A percentile compares a stretch with the other conserved stretches of the same genome.
phyloP scores from a whole-genome alignment of 2,329 filamentous ascomycete species.

The Knufia fluminis region DNA sequence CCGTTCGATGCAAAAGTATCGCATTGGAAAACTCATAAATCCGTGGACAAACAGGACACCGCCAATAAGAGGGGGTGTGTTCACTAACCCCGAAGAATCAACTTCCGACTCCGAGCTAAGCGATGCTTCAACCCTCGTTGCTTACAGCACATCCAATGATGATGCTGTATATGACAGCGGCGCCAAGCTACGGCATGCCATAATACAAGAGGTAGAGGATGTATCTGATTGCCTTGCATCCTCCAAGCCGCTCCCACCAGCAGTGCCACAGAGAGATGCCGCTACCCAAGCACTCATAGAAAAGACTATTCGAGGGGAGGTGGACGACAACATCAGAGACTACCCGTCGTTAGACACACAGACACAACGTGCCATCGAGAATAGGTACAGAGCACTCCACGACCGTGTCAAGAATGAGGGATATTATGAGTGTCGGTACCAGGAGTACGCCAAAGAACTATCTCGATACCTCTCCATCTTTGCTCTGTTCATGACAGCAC shows the following conservation, averaged over 20 bases:
- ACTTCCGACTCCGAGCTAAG: constrained; percentile 1
- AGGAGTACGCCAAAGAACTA: constrained; percentile 57
- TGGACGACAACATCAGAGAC: constrained; percentile 28
- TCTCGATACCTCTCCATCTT: constrained; percentile 65
- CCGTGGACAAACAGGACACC: constrained; percentile 52
- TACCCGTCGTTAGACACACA: constrained; percentile 46
- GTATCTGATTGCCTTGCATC: no score
- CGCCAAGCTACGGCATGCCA: no score
- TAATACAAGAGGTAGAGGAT: no score
- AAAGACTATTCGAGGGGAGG: constrained; percentile 23
- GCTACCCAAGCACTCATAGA: background rate
- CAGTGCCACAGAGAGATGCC: background rate
- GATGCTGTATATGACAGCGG: no score
- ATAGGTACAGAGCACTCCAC: constrained; percentile 49
- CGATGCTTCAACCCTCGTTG: background rate
- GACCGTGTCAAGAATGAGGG: constrained; percentile 46
- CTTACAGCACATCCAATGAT: background rate
- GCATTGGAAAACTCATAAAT: constrained; percentile 48
- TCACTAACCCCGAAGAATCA: constrained; percentile 18
- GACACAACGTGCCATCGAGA: constrained; percentile 47
- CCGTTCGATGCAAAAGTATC: constrained; percentile 50
- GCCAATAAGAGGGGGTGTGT: constrained; percentile 47
- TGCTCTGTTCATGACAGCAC: constrained; percentile 48
- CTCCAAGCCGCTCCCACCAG: background rate
- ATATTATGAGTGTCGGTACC: constrained; percentile 50